Evolutionary conservation across 139 green algal genomes (phyloP).

Genomic region (Chlamydomonas urium): DNA sequence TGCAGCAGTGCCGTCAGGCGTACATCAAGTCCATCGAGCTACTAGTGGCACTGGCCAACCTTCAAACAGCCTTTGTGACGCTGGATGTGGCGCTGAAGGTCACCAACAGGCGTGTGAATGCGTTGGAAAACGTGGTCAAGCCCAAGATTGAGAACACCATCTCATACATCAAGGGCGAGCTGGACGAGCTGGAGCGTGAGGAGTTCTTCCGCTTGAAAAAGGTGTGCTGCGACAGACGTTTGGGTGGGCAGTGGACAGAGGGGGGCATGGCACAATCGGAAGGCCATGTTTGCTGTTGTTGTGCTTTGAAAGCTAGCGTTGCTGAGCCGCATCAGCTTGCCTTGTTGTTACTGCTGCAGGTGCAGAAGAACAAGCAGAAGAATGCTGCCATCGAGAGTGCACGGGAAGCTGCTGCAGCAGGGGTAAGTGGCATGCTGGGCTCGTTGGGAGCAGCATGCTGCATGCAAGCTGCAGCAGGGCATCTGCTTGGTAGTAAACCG

Average conservation of each 20-base stretch:
- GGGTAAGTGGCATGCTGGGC: not conserved
- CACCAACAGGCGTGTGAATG: constrained; percentile 97
- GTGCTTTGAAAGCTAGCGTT: no score
- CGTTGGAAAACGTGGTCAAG: constrained; percentile 97
- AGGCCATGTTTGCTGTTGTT: not conserved
- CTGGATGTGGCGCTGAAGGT: constrained; percentile 96
- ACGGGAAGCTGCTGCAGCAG: not conserved
- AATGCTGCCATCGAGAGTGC: not conserved
- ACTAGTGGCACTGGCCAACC: constrained; percentile 90
- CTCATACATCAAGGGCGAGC: constrained; percentile 97
- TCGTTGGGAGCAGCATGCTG: no score
- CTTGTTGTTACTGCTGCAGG: constrained; percentile 22
- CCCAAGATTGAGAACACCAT: constrained; percentile 98
- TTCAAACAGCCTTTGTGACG: constrained; percentile 96
- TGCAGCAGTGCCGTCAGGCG: constrained; percentile 79
- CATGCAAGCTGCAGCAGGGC: no score
- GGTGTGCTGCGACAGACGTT: no score
- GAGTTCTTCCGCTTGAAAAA: constrained; percentile 98
- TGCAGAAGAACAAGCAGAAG: constrained; percentile 70
- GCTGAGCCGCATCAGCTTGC: not conserved
- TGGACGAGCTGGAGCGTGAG: constrained; percentile 98
- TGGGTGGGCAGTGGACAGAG: not conserved
- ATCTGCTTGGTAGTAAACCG: no score
- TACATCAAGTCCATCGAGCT: constrained; percentile 82
- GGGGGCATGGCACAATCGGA: not conserved